Evolutionary conservation across 2,329 filamentous ascomycete genomes (phyloP).

Genomic region (Fusarium circinatum): DNA sequence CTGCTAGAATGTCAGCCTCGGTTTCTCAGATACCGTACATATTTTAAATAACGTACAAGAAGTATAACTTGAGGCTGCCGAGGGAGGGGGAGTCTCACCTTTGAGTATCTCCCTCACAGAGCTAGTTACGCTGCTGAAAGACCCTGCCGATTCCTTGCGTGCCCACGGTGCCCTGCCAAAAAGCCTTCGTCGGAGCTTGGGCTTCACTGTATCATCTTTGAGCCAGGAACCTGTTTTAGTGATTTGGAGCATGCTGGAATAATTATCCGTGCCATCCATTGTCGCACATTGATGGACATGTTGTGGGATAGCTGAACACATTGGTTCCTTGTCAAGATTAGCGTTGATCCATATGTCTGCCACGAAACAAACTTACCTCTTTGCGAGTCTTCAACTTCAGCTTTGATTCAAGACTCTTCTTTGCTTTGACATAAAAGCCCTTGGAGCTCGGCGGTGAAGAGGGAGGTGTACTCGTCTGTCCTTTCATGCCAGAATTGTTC

Average conservation of each 20-base stretch:
- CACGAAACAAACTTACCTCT: constrained; percentile 6
- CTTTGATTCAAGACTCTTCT: constrained; percentile 40
- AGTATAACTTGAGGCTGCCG: constrained; percentile 38
- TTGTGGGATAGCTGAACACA: constrained; percentile 33
- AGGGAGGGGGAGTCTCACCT: constrained; percentile 49
- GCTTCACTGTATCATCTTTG: constrained; percentile 47
- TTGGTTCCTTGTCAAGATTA: constrained; percentile 15
- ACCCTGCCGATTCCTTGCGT: constrained; percentile 52
- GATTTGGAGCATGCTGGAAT: constrained; percentile 29
- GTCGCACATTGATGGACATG: constrained; percentile 4
- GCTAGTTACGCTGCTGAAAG: constrained; percentile 53
- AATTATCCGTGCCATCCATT: constrained; percentile 27
- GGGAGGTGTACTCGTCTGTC: neutral
- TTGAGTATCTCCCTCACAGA: constrained; percentile 54
- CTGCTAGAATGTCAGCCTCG: constrained; percentile 19
- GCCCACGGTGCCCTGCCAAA: constrained; percentile 56
- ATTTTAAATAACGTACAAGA: constrained; percentile 7
- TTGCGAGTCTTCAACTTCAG: constrained; percentile 25
- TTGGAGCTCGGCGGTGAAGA: neutral
- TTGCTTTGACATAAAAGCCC: constrained; percentile 35
- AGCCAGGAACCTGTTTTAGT: constrained; percentile 43
- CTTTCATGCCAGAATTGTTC: neutral
- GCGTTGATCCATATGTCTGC: neutral
- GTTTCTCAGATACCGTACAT: too few species aligned
- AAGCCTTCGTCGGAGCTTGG: constrained; percentile 49